phyloP scores from a whole-genome alignment of 2,329 filamentous ascomycete genomes.

The Venturia asperata region DNA sequence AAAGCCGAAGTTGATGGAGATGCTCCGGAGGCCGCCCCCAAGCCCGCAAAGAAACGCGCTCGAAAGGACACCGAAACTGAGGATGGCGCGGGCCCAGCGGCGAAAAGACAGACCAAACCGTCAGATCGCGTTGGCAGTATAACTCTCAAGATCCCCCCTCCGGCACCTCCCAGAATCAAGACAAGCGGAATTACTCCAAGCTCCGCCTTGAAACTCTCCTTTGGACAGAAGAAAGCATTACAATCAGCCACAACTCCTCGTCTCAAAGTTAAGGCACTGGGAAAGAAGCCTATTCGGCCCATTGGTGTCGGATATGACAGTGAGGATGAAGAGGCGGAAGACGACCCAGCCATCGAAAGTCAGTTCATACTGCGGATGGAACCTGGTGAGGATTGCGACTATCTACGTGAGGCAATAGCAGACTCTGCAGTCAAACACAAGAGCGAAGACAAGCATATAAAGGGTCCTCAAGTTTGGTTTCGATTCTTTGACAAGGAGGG shows the following conservation, averaged over 20 bases:
- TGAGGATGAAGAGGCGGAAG: constrained; percentile 83
- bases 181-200: constrained; percentile 20
- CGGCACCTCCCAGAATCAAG: constrained; percentile 28
- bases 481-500: constrained; percentile 71
- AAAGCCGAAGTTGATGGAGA: constrained; percentile 26
- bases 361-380: constrained; percentile 85
- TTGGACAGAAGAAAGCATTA: constrained; percentile 22
- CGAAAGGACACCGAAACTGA: constrained; percentile 32
- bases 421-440: constrained; percentile 58
- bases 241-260: constrained; percentile 25
- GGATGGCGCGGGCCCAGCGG: constrained; percentile 22
- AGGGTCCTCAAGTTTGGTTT: constrained; percentile 68
- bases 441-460: constrained; percentile 39
- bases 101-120: constrained; percentile 28
- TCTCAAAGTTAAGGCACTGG: constrained; percentile 36
- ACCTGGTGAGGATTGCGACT: constrained; percentile 78
- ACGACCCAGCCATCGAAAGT: constrained; percentile 81
- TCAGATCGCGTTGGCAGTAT: constrained; percentile 23
- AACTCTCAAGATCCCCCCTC: constrained; percentile 11
- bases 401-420: constrained; percentile 68
- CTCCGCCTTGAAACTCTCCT: constrained; percentile 40
- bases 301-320: constrained; percentile 92
- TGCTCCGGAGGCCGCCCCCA: constrained; percentile 25
- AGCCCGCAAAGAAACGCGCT: constrained; percentile 32
- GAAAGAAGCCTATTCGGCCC: constrained; percentile 60